A percentile compares a stretch with the other conserved stretches of the same genome.
These are phyloP conservation scores for Populus nigra DNA, from an alignment of 345 rosid species.

Conservation along the genomic window DNA sequence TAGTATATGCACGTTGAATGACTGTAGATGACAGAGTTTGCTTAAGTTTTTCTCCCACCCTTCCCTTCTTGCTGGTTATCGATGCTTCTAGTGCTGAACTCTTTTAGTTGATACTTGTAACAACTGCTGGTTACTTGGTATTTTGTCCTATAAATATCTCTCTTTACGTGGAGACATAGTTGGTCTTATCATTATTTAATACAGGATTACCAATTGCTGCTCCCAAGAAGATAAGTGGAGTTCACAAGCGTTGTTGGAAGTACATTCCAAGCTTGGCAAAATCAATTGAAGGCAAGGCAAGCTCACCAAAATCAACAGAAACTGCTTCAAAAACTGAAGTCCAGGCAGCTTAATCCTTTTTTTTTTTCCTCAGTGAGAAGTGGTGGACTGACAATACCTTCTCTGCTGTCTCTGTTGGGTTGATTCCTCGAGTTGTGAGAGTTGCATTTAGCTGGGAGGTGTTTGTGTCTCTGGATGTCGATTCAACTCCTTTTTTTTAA, in stretches of 20 bases:
- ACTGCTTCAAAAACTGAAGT: conserved; percentile 38
- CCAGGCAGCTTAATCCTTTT: conserved; percentile 51
- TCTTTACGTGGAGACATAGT: background rate
- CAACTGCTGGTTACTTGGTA: background rate
- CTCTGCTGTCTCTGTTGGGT: background rate
- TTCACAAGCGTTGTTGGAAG: conserved; percentile 91
- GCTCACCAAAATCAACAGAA: conserved; percentile 31
- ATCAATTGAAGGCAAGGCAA: conserved; percentile 23
- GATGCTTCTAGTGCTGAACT: background rate
- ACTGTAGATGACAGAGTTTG: background rate
- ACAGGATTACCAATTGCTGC: conserved; percentile 66
- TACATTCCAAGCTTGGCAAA: conserved; percentile 59
- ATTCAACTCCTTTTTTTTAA: background rate
- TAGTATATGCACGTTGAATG: background rate
- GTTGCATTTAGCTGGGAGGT: conserved; percentile 3
- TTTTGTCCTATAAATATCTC: background rate
- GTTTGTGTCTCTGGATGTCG: background rate
- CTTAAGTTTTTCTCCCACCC: background rate
- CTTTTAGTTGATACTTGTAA: background rate
- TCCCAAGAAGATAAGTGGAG: conserved; percentile 88
- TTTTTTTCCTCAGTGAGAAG: background rate
- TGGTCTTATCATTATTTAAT: conserved; percentile 18
- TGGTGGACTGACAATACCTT: conserved; percentile 4
- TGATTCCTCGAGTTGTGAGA: conserved; percentile 4
- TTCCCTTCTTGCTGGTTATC: background rate